Percentiles rank a stretch among this genome's conserved stretches.
Conservation (phyloP, 306 rosid genomes). For the Lithocarpus polystachyus region DNA sequence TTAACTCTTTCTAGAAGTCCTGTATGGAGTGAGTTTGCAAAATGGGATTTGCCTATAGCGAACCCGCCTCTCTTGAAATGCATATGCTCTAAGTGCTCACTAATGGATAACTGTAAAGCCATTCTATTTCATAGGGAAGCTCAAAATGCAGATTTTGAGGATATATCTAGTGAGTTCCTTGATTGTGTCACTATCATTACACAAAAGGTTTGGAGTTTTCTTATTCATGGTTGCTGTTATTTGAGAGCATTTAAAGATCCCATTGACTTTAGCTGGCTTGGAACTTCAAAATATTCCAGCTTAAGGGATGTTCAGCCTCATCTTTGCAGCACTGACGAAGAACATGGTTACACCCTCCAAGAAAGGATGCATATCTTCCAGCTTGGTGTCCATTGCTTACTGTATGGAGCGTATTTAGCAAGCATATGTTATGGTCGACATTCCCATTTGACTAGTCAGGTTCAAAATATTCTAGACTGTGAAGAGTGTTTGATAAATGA, state of each 20-base stretch:
- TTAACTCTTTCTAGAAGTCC: constrained; percentile 48
- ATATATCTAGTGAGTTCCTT: constrained; percentile 40
- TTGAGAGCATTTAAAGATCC: constrained; percentile 45
- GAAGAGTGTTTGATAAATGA: constrained; percentile 14
- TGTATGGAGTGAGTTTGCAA: constrained; percentile 30
- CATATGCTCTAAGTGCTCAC: constrained; percentile 47
- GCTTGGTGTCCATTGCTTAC: constrained; percentile 63
- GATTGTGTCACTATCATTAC: constrained; percentile 34
- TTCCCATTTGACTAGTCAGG: constrained; percentile 34
- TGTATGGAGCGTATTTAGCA: constrained; percentile 61
- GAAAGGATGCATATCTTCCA: constrained; percentile 16
- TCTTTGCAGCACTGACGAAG: not conserved
- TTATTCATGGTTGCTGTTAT: constrained; percentile 39
- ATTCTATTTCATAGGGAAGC: constrained; percentile 23
- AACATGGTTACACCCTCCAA: no score
- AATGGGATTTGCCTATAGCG: constrained; percentile 19
- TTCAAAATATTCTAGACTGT: constrained; percentile 31
- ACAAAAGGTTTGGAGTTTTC: constrained; percentile 47
- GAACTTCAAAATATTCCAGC: not conserved
- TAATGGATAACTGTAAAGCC: constrained; percentile 33
- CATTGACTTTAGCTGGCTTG: constrained; percentile 43
- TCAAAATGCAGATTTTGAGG: constrained; percentile 33
- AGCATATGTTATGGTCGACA: constrained; percentile 50
- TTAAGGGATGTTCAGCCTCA: constrained; percentile 1
- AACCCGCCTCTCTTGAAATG: constrained; percentile 20